Evolutionary conservation across 108 stramenopile species (phyloP), one percentile per base, ranked within the genome.

Genomic region (Parmales sp.): DNA sequence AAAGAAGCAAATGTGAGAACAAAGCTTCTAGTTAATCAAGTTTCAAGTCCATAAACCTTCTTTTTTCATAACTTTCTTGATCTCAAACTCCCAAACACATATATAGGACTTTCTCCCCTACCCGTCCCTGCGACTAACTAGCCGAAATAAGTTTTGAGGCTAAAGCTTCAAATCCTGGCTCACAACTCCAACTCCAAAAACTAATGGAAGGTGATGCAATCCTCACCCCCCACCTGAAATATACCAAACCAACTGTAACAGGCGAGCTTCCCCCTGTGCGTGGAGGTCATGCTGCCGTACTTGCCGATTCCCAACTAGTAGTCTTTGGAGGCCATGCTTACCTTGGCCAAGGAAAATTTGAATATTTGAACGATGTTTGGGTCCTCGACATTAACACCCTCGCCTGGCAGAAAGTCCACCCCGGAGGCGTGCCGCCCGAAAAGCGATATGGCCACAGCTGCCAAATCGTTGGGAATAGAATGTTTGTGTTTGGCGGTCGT

Each of bases 401-500:
- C 39, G 41, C 70, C 20, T 84, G 83, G 83, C 81, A 84, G 46
- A 75, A 73, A 29, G 80, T 82, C 1, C 64, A 25, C 16, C 78
- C 79, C 39, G 49, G 54, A 0, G 83, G 83, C 23, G 46, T 69
- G 28, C 34, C 74, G 13, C 83, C 83, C 2, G 51, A 66, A 16
- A 69, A 80, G 36, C 70, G 83, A 0, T 73, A 73, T 25, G 76
- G 72, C 22, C 68, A 60, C 68, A n/a, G 63, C 19, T 65, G 44
- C 3, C 25, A 66, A 8, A 66, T 71, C n/a, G 63, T 71, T 13
- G 75, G 69, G 16, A 48, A 45, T 1, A 71, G 83, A 6, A 83
- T 86, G 76, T 85, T 82, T 45, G 64, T 85, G 1, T 69, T 85
- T 25, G 82, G 84, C 3, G 84, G 84, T 0, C 78, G 76, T 39